These are phyloP conservation scores for Selenicereus undatus DNA, from an alignment of 148 eudicot genomes.

Conservation along the genomic window DNA sequence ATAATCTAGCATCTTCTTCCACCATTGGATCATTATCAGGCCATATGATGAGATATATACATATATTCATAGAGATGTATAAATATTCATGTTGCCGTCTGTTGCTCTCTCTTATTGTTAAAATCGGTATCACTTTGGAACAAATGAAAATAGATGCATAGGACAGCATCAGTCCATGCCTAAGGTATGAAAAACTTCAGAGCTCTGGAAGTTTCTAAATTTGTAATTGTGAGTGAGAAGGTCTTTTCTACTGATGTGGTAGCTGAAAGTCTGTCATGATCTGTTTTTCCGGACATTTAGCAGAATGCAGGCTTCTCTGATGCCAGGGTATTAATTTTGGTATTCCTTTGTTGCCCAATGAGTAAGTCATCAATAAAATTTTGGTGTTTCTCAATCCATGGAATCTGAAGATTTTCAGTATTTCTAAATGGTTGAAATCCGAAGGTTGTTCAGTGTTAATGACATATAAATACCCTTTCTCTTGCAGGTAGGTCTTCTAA, in stretches of 20 bases:
- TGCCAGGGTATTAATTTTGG: too few relatives aligned
- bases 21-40: background rate
- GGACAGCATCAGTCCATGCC: background rate
- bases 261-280: background rate
- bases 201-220: background rate
- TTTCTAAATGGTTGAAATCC: background rate
- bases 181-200: background rate
- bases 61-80: background rate
- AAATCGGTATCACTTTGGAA: background rate
- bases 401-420: background rate
- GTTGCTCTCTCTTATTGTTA: background rate
- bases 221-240: background rate
- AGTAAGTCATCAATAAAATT: background rate
- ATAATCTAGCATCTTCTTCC: background rate
- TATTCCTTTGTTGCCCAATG: background rate
- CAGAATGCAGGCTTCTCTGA: too few relatives aligned
- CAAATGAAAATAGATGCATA: background rate
- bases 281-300: background rate
- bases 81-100: background rate
- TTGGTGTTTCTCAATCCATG: background rate
- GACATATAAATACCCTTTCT: background rate
- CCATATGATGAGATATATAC: background rate
- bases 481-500: slow-evolving; percentile 4
- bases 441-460: background rate
- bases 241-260: background rate